Evolutionary conservation across 176 grass and related monocot genomes (phyloP), one percentile per base, ranked within the genome.

Genomic region (Raddia distichophylla): DNA sequence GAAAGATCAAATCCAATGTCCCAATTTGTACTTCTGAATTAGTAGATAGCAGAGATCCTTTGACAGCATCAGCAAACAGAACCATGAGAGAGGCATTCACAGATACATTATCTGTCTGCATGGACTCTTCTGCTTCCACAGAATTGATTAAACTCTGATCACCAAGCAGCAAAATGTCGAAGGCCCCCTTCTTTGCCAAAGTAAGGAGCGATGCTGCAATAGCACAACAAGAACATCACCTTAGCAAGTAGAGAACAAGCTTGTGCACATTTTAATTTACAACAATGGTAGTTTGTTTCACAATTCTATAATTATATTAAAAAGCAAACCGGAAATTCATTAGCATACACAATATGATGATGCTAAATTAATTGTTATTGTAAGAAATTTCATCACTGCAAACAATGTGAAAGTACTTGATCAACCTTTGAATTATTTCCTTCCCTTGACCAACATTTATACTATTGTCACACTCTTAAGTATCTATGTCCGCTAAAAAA

Each of bases 1-100:
- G 92, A 86, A 87, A 87, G 65, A 98, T 91, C 67, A 98, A 98
- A 71, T 98, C 88, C 75, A 98, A 92, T 71, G 90, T 80, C 53
- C 84, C 86, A 22, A 57, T 85, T 89, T 94, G 92, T 46, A 98
- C 88, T 91, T 98, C 86, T 47, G 71, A 33, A 82, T 93, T 89
- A 78, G 86, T 91, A 89, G 92, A 98, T 70, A 98, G 84, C 83
- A 98, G 80, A 71, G 95, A 87, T 66, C 92, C 95, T 92, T 98
- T 98, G 50, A 93, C 82, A 77, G 95, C 92, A 71, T 98, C 95
- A 89, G 95, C 88, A 77, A 98, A 93, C 64, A 94, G 76, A 80
- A 86, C 75, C 73, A 89, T 5, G 71, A 93, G 79, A 88, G 81
- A 72, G 73, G 78, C 73, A 82, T 65, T 74, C 54, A 80, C 42